These are phyloP conservation scores for Chiua virens DNA, from an alignment of 768 basidiomycete genomes.

Conservation along the genomic window DNA sequence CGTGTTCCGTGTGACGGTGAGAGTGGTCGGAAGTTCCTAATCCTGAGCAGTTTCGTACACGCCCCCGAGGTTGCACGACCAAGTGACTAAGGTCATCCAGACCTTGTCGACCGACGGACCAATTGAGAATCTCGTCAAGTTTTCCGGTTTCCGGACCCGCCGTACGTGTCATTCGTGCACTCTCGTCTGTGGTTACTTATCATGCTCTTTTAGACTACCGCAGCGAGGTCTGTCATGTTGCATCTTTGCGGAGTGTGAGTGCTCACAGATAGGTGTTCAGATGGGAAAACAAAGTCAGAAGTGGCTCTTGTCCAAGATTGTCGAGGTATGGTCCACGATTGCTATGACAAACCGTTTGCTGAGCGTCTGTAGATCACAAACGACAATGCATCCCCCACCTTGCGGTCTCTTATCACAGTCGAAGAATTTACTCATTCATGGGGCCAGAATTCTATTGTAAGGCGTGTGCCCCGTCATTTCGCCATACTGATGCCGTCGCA, in stretches of 20 bases:
- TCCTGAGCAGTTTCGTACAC: slow-evolving; percentile 49
- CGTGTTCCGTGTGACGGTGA: slow-evolving; percentile 18
- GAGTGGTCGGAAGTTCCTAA: background rate
- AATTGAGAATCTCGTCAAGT: slow-evolving; percentile 59
- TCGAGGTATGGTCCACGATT: slow-evolving; percentile 44
- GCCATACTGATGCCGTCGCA: slow-evolving; percentile 26
- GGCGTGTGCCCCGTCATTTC: slow-evolving; percentile 19
- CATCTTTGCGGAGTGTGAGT: background rate
- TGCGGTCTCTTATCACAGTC: slow-evolving; percentile 59
- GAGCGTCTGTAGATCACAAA: slow-evolving; percentile 53
- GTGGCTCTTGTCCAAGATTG: slow-evolving; percentile 71
- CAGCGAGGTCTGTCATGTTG: slow-evolving; percentile 55
- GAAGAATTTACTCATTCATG: slow-evolving; percentile 77
- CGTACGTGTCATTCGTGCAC: slow-evolving; percentile 43
- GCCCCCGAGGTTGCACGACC: slow-evolving; percentile 58
- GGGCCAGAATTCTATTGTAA: slow-evolving; percentile 80
- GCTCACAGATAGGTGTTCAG: slow-evolving; percentile 37
- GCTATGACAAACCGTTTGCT: background rate
- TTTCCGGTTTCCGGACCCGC: slow-evolving; percentile 73
- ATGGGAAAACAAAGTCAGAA: slow-evolving; percentile 73
- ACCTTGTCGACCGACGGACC: slow-evolving; percentile 67
- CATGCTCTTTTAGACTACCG: slow-evolving; percentile 57
- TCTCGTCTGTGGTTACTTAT: slow-evolving; percentile 2
- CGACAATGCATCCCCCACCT: slow-evolving; percentile 54
- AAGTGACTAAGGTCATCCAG: slow-evolving; percentile 60